Conservation (phyloP, 148 eudicot genomes). For the Rhododendron vialii region DNA sequence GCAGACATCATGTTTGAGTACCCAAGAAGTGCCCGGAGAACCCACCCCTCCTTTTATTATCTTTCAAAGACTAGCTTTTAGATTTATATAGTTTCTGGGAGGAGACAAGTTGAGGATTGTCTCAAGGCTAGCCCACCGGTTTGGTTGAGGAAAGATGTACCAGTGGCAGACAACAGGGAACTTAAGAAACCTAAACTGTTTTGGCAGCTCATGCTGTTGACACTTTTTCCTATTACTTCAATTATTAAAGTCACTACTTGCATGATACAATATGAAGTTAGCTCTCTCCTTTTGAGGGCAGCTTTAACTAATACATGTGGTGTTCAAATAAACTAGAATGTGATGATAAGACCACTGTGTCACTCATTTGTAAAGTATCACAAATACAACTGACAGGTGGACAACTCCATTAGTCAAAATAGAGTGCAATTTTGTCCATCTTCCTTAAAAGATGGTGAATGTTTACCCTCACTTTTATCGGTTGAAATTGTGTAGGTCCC, state of each 20-base stretch:
- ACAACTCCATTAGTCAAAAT: not conserved
- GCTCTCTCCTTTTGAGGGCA: not conserved
- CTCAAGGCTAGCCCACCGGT: conserved; percentile 56
- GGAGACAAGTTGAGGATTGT: conserved; percentile 67
- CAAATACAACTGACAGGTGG: not conserved
- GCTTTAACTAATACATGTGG: not conserved
- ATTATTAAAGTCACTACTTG: not conserved
- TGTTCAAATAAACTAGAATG: not conserved
- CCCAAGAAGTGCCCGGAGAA: too few species aligned
- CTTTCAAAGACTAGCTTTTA: too few species aligned
- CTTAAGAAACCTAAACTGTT: conserved; percentile 25
- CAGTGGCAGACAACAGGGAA: conserved; percentile 79
- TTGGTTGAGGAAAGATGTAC: conserved; percentile 57
- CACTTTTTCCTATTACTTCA: not conserved
- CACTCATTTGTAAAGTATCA: not conserved
- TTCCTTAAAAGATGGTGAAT: too few species aligned
- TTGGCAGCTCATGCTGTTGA: conserved; percentile 24
- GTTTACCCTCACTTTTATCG: too few species aligned
- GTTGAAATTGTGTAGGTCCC: too few species aligned
- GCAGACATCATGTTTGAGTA: too few species aligned
- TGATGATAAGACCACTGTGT: not conserved
- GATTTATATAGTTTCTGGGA: conserved; percentile 1
- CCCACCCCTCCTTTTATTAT: too few species aligned
- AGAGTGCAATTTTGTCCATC: too few species aligned
- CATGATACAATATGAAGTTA: not conserved